Base-by-base conservation (phyloP, 2,329 filamentous ascomycete genomes). In the Massarina eburnea region DNA sequence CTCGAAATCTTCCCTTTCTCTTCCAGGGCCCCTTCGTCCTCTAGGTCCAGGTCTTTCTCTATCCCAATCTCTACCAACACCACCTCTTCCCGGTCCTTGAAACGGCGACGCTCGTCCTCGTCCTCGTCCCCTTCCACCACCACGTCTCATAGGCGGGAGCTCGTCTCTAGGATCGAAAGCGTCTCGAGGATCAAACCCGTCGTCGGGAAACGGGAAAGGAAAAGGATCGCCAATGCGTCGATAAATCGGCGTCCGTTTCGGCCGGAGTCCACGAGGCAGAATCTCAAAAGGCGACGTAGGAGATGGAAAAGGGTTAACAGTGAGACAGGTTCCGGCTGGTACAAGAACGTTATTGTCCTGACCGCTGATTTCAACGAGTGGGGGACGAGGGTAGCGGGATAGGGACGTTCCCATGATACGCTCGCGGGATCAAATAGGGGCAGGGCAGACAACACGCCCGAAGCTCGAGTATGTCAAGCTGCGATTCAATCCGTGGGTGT, bases 301-400 rank as follows among this genome's bases (percentile, higher is more conserved):
- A 14, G 12, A 8, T 7, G 12, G 4, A 3, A 29, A 26, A 7
- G 40, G 43, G 39, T 46, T 27, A 3, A 44, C 32, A 9, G 12
- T 19, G 18, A 45, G 41, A 0, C 33, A 34, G 7, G 49, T 34
- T 17, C 34, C 39, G 20, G 53, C 42, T 2, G 61, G 59, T 19
- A 66, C 52, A 18, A 62, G 30, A 29, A 62, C 43, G 35, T 48
- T 53, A 26, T 53, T 57, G 20, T 42, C 35, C 1, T 55, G 52
- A 7, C 58, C 59, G 21, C 42, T 39, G 45, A 66, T 48, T 37
- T 57, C 42, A 39, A 65, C 44, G 17, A 64, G 59, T 3, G 57
- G 55, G 3, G 59, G 56, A 14, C n/a, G 24, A 10, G 6, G 6
- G 4, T 42, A 47, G 9, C 49, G 53, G 14, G 62, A 64, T 37